These are phyloP conservation scores for Tricladium varicosporioides DNA, from an alignment of 2,329 filamentous ascomycete species.

Conservation along the genomic window DNA sequence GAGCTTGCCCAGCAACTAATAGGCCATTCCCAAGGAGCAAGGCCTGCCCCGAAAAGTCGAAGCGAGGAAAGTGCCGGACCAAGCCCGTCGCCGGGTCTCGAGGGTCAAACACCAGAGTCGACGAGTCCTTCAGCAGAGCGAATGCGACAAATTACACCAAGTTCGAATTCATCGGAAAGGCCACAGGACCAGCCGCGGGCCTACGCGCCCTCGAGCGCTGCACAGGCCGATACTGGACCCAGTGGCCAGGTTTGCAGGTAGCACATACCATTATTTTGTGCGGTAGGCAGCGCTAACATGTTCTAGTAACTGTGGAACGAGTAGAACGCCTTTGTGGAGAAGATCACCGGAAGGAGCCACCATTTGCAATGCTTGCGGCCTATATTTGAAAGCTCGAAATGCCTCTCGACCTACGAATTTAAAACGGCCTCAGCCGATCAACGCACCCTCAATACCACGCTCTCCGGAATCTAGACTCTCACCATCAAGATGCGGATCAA, in stretches of 20 bases:
- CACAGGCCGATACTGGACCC: slow-evolving; percentile 33
- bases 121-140: slow-evolving; percentile 16
- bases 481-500: slow-evolving; percentile 34
- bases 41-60: slow-evolving; percentile 5
- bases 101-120: slow-evolving; percentile 18
- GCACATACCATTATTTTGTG: slow-evolving; percentile 27
- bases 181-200: slow-evolving; percentile 21
- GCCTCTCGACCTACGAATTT: slow-evolving; percentile 86
- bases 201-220: slow-evolving; percentile 6
- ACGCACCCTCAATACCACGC: slow-evolving; percentile 31
- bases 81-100: slow-evolving; percentile 18
- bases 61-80: slow-evolving; percentile 11
- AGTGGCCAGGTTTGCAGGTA: slow-evolving; percentile 72
- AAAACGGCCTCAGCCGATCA: slow-evolving; percentile 67
- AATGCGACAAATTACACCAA: slow-evolving; percentile 17
- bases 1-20: slow-evolving; percentile 27
- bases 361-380: slow-evolving; percentile 95
- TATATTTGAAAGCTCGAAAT: slow-evolving; percentile 93
- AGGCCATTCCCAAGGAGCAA: slow-evolving; percentile 21
- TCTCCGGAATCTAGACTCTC: slow-evolving; percentile 29
- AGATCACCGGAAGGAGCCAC: slow-evolving; percentile 89
- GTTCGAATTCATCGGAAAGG: slow-evolving; percentile 20
- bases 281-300: slow-evolving; percentile 15
- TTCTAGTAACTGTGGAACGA: slow-evolving; percentile 87
- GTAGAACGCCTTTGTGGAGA: slow-evolving; percentile 90